Conservation (phyloP, 148 eudicot genomes). For the Salicornia ramosissima region DNA sequence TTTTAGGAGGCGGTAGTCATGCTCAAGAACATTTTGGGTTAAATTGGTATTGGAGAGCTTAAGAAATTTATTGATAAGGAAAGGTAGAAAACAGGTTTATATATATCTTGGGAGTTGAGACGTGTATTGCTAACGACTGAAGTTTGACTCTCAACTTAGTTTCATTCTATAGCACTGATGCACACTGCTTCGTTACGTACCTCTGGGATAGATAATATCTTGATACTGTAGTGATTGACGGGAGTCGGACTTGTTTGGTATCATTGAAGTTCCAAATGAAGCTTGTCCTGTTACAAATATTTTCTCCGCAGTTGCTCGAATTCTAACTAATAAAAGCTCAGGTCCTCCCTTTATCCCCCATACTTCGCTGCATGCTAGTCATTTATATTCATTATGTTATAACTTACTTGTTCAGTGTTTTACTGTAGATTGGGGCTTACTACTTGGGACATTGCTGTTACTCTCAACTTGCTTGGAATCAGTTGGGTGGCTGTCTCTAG, state of each 20-base stretch:
- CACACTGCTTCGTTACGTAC: not conserved
- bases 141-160: not conserved
- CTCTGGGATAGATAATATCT: not conserved
- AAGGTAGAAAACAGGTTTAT: not conserved
- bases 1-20: not conserved
- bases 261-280: not conserved
- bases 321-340: not conserved
- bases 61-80: not conserved
- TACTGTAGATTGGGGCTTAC: not conserved
- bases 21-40: slow-evolving; percentile 1
- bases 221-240: not conserved
- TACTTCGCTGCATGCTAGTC: not conserved
- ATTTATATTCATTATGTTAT: not conserved
- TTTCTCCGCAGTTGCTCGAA: not conserved
- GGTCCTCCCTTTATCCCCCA: not conserved
- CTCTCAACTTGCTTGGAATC: not conserved
- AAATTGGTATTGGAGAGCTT: not conserved
- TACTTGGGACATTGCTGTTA: not conserved
- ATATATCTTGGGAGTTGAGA: not conserved
- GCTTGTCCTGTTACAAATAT: not conserved
- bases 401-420: not conserved
- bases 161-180: not conserved
- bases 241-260: not conserved
- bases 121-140: not conserved
- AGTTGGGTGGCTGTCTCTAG: not conserved